A percentile compares a stretch with the other conserved stretches of the same genome.
Conservation (phyloP, 73 alveolate genomes). For the Blepharisma japonicum region DNA sequence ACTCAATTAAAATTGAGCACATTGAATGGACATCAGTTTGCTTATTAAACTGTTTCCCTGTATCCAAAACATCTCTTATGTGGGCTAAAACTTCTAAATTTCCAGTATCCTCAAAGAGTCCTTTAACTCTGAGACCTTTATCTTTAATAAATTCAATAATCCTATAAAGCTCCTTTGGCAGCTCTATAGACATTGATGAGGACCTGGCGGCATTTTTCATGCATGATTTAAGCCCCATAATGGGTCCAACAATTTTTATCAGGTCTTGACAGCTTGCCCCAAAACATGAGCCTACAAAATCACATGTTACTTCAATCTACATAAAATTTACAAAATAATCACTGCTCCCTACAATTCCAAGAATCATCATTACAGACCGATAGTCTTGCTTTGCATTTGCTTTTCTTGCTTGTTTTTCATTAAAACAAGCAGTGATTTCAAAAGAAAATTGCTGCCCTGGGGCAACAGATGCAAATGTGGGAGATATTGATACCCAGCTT, state of each 20-base stretch:
- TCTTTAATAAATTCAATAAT: background rate
- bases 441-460: background rate
- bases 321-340: background rate
- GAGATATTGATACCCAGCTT: too few species aligned
- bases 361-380: background rate
- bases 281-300: slow-evolving; percentile 9
- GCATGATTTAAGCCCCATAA: background rate
- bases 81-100: background rate
- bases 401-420: background rate
- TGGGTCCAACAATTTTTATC: background rate
- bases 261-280: background rate
- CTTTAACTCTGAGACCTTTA: background rate
- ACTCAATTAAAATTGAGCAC: background rate
- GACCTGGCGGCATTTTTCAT: background rate
- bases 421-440: background rate
- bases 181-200: background rate
- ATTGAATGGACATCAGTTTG: background rate
- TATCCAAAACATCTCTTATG: slow-evolving; percentile 3
- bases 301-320: background rate
- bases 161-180: slow-evolving; percentile 1
- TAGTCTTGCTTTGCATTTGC: background rate
- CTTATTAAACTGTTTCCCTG: background rate
- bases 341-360: background rate
- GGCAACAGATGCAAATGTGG: too few species aligned
- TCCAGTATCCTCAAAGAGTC: background rate